These are phyloP conservation scores for Ceratobasidium sp. DNA, from an alignment of 1,284 basidiomycete genomes.

Conservation along the genomic window DNA sequence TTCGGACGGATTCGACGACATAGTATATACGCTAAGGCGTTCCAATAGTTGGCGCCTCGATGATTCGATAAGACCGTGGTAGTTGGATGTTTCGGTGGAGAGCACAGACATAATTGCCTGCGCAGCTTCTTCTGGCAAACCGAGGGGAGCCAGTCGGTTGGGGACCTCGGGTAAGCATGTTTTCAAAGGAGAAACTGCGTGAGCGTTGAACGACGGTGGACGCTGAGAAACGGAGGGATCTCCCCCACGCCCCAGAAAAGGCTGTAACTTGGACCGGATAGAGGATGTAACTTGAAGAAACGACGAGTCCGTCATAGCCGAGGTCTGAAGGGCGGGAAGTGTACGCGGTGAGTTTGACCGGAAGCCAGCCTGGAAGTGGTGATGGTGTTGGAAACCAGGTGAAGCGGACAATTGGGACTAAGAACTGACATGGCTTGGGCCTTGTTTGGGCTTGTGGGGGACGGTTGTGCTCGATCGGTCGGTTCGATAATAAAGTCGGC, in stretches of 20 bases:
- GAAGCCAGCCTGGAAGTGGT: neutral
- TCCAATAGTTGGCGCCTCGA: neutral
- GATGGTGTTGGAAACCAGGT: neutral
- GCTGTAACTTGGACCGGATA: neutral
- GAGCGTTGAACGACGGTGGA: neutral
- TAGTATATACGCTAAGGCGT: neutral
- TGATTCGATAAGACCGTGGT: neutral
- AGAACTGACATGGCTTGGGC: neutral
- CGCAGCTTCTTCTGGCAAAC: neutral
- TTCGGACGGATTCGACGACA: neutral
- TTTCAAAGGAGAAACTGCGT: neutral
- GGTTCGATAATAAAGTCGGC: too few species aligned
- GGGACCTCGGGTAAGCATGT: neutral
- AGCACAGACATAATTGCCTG: neutral
- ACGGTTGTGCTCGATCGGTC: too few species aligned
- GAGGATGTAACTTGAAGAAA: neutral
- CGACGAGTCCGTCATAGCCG: neutral
- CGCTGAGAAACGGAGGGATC: neutral
- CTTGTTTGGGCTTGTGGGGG: constrained; percentile 5
- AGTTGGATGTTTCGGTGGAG: neutral
- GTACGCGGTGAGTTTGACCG: neutral
- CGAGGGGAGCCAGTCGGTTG: neutral
- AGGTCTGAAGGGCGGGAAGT: neutral
- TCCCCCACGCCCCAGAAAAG: neutral
- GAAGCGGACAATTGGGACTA: neutral